Evolutionary conservation across 495 filamentous ascomycete species (phyloP).

Genomic region (Aspergillus nidulans): DNA sequence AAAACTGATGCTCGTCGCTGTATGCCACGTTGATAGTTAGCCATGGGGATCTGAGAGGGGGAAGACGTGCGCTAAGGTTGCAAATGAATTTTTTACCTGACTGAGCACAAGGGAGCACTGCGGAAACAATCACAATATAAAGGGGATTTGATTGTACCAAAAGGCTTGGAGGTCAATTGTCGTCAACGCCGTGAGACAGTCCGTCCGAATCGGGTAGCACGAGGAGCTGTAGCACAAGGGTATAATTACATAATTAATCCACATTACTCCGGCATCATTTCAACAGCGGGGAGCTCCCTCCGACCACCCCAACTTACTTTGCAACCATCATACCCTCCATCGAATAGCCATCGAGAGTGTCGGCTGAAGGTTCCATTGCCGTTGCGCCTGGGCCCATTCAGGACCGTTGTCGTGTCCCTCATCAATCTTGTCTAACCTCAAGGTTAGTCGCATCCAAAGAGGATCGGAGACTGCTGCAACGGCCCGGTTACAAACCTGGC

Average conservation of each 20-base stretch:
- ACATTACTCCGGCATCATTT: conserved; percentile 1
- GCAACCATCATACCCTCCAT: background rate
- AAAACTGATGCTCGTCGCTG: background rate
- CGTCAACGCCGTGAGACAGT: conserved; percentile 1
- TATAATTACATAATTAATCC: background rate
- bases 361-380: background rate
- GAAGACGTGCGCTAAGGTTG: background rate
- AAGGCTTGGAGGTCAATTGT: background rate
- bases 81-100: background rate
- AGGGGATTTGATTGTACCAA: background rate
- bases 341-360: background rate
- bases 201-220: background rate
- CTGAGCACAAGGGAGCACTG: background rate
- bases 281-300: background rate
- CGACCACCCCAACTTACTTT: background rate
- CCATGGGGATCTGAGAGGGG: background rate
- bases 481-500: conserved; percentile 6
- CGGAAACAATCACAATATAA: background rate
- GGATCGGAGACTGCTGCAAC: conserved; percentile 10
- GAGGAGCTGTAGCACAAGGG: background rate
- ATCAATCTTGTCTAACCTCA: conserved; percentile 8
- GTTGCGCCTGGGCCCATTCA: conserved; percentile 2
- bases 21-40: conserved; percentile 12
- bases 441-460: conserved; percentile 7
- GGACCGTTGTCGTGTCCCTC: conserved; percentile 8